Percentiles rank a stretch among this genome's conserved stretches.
Evolutionary conservation across 2,329 filamentous ascomycete genomes (phyloP).

Genomic region (Stagonosporopsis rhizophila): DNA sequence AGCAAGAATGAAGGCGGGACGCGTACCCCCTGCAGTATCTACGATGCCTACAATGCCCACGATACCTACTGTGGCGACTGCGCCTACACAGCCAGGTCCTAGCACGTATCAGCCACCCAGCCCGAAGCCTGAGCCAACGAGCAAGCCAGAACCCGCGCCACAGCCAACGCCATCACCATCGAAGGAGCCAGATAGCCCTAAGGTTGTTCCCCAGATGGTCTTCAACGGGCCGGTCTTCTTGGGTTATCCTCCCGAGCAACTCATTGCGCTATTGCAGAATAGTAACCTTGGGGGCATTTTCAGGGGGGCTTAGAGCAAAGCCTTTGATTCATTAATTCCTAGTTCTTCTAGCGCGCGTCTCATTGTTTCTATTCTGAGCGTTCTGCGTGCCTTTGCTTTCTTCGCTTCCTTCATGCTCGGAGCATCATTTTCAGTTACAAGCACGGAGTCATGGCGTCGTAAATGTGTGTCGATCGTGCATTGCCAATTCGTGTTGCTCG

Average conservation of each 20-base stretch:
- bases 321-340: not conserved
- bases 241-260: conserved; percentile 67
- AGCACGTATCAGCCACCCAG: conserved; percentile 15
- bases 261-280: conserved; percentile 45
- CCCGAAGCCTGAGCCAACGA: conserved; percentile 17
- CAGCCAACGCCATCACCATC: conserved; percentile 11
- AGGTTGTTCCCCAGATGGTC: conserved; percentile 70
- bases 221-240: conserved; percentile 96
- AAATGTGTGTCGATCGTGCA: not conserved
- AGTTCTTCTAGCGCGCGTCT: conserved; percentile 2
- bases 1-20: conserved; percentile 24
- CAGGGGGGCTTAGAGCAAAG: conserved; percentile 22
- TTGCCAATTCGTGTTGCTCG: not conserved
- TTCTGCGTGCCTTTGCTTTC: not conserved
- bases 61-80: conserved; percentile 12
- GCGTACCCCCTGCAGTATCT: conserved; percentile 8
- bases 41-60: conserved; percentile 16
- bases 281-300: conserved; percentile 44
- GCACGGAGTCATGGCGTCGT: conserved; percentile 4
- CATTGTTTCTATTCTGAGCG: not conserved
- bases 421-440: not conserved
- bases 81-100: conserved; percentile 23
- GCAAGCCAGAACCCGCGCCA: conserved; percentile 16
- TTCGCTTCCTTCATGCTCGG: not conserved
- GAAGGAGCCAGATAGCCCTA: conserved; percentile 23